Conservation (phyloP, 139 green algal genomes). For the Astrephomene gubernaculifera region DNA sequence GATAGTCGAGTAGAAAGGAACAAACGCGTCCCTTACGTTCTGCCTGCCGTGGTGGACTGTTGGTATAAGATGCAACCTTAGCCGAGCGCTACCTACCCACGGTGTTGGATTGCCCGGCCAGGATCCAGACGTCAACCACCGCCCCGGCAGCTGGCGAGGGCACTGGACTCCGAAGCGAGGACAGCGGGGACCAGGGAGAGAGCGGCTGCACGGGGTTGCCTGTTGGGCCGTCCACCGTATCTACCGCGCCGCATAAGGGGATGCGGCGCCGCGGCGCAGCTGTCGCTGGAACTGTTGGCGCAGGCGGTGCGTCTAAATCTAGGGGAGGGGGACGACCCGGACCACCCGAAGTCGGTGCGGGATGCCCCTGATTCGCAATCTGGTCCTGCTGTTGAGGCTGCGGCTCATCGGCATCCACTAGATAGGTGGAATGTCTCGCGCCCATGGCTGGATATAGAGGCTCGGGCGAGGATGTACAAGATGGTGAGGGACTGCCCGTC, state of each 20-base stretch:
- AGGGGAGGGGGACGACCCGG: conserved; percentile 4
- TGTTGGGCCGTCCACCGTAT: conserved; percentile 12
- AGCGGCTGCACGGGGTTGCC: conserved; percentile 28
- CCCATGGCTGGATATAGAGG: no score
- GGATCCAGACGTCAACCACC: conserved; percentile 24
- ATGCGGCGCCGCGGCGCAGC: background rate
- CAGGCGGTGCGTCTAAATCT: background rate
- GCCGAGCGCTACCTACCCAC: conserved; percentile 28
- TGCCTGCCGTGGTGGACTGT: no score
- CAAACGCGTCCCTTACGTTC: no score
- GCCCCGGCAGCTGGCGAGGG: background rate
- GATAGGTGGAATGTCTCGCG: conserved; percentile 15
- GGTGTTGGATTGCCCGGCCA: conserved; percentile 33
- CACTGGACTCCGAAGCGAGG: no score
- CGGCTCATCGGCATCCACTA: background rate
- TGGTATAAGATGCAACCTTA: no score
- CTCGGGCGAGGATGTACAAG: background rate
- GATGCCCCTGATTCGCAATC: background rate
- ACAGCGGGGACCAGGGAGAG: no score
- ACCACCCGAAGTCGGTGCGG: background rate
- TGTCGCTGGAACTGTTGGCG: no score
- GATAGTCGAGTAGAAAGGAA: no score
- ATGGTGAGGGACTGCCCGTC: background rate
- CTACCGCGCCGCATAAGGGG: conserved; percentile 6
- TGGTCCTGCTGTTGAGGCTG: background rate